phyloP scores from a whole-genome alignment of 768 basidiomycete species.

The Pisolithus tinctorius region DNA sequence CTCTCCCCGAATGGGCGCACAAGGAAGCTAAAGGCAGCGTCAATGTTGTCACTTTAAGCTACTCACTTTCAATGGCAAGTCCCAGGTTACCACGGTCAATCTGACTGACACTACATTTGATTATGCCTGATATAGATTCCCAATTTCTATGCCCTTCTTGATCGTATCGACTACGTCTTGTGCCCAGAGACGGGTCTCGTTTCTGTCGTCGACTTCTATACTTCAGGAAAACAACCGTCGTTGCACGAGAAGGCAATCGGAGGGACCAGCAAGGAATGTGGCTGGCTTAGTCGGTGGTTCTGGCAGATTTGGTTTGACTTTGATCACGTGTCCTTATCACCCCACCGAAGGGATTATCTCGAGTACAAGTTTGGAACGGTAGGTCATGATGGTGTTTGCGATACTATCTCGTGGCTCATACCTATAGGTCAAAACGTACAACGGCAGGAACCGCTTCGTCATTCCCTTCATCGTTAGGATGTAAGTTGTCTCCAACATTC shows the following conservation, averaged over 20 bases:
- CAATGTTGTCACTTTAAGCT: conserved; percentile 48
- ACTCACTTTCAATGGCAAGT: conserved; percentile 50
- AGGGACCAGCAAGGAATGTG: conserved; percentile 50
- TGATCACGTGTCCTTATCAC: conserved; percentile 47
- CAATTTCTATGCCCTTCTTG: conserved; percentile 58
- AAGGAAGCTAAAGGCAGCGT: conserved; percentile 49
- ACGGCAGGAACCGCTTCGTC: conserved; percentile 65
- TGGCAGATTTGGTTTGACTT: conserved; percentile 71
- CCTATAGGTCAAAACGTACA: conserved; percentile 55
- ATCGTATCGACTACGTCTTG: conserved; percentile 60
- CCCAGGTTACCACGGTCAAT: neutral
- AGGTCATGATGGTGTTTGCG: conserved; percentile 10
- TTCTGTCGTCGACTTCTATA: conserved; percentile 72
- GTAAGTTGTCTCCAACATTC: conserved; percentile 25
- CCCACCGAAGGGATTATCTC: conserved; percentile 61
- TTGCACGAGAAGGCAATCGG: conserved; percentile 58
- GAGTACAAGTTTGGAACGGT: conserved; percentile 77
- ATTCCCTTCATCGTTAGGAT: conserved; percentile 63
- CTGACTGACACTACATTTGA: neutral
- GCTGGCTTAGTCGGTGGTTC: conserved; percentile 68
- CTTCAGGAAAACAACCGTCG: conserved; percentile 47
- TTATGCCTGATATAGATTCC: conserved; percentile 37
- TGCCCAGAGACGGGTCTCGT: conserved; percentile 53
- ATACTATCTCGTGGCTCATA: neutral
- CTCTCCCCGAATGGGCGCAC: conserved; percentile 51